Percentiles rank a stretch among this genome's conserved stretches.
phyloP scores from a whole-genome alignment of 2,329 filamentous ascomycete genomes.

The Ophiobolus disseminans region DNA sequence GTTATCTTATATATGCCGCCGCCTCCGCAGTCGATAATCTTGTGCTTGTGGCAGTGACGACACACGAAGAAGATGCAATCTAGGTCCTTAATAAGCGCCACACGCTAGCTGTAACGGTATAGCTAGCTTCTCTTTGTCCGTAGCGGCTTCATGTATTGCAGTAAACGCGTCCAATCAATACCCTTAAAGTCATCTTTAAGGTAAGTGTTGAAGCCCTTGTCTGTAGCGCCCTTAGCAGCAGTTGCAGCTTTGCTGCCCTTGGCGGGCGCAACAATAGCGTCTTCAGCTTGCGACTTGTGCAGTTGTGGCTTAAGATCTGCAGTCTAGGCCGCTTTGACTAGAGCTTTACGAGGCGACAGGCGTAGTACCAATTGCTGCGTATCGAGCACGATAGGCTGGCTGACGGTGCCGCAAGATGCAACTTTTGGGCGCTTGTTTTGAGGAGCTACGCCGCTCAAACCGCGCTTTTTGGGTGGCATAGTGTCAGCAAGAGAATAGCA shows the following conservation, averaged over 20 bases:
- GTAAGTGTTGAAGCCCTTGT: too few relatives aligned
- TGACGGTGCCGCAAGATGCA: neutral
- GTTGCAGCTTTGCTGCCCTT: too few relatives aligned
- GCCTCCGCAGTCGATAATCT: neutral
- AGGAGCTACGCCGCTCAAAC: neutral
- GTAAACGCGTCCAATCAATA: too few relatives aligned
- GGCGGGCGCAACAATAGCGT: conserved; percentile 3
- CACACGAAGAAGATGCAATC: too few relatives aligned
- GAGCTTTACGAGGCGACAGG: conserved; percentile 1
- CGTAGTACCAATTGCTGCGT: neutral
- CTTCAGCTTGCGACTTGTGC: conserved; percentile 1
- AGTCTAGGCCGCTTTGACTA: neutral
- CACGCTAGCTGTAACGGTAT: too few relatives aligned
- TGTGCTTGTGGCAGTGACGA: neutral
- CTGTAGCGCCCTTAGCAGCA: too few relatives aligned
- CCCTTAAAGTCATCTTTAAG: too few relatives aligned
- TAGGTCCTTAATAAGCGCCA: too few relatives aligned
- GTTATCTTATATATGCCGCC: neutral
- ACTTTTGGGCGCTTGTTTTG: neutral
- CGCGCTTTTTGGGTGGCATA: neutral
- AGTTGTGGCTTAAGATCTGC: conserved; percentile 1
- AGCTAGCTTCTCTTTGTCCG: too few relatives aligned
- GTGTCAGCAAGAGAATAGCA: too few relatives aligned
- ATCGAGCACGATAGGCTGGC: too few relatives aligned
- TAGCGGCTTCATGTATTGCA: too few relatives aligned